A percentile compares a stretch with the other conserved stretches of the same genome.
Evolutionary conservation across 1,284 basidiomycete species (phyloP).

Genomic region (Bothia castanella): DNA sequence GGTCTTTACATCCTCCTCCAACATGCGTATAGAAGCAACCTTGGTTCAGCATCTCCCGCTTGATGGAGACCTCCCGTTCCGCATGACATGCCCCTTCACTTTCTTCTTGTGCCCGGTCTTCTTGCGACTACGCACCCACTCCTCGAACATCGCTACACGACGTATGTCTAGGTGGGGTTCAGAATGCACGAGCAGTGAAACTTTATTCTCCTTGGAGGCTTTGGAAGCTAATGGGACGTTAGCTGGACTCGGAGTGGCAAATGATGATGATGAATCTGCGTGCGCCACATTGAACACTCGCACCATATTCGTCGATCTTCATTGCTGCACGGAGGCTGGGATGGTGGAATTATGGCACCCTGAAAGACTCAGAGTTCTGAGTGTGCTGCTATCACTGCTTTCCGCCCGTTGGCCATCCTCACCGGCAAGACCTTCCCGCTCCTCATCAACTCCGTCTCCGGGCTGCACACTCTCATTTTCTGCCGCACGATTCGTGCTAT

Average conservation of each 20-base stretch:
- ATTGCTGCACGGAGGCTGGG: slow-evolving; percentile 56
- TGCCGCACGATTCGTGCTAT: slow-evolving; percentile 60
- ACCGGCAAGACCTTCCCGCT: slow-evolving; percentile 23
- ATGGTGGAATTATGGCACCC: slow-evolving; percentile 73
- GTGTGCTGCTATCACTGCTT: slow-evolving; percentile 35
- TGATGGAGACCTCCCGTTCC: slow-evolving; percentile 34
- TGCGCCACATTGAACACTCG: slow-evolving; percentile 42
- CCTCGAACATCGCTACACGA: slow-evolving; percentile 17
- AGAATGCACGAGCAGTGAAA: slow-evolving; percentile 42
- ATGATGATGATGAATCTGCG: slow-evolving; percentile 42
- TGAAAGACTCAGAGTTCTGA: slow-evolving; percentile 54
- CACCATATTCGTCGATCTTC: slow-evolving; percentile 51
- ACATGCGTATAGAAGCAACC: slow-evolving; percentile 27
- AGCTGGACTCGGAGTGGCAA: slow-evolving; percentile 46
- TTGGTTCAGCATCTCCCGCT: slow-evolving; percentile 14
- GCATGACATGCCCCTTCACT: slow-evolving; percentile 37
- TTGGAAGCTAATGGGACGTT: slow-evolving; percentile 47
- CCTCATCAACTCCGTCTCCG: slow-evolving; percentile 41
- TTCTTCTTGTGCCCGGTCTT: slow-evolving; percentile 44
- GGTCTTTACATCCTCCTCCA: slow-evolving; percentile 35
- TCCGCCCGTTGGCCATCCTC: slow-evolving; percentile 25
- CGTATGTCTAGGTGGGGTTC: slow-evolving; percentile 31
- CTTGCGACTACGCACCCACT: slow-evolving; percentile 40
- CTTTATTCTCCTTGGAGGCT: slow-evolving; percentile 55
- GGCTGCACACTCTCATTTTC: slow-evolving; percentile 60